Evolutionary conservation across 345 rosid species (phyloP), one percentile per base, ranked within the genome.

Genomic region (Theobroma cacao): DNA sequence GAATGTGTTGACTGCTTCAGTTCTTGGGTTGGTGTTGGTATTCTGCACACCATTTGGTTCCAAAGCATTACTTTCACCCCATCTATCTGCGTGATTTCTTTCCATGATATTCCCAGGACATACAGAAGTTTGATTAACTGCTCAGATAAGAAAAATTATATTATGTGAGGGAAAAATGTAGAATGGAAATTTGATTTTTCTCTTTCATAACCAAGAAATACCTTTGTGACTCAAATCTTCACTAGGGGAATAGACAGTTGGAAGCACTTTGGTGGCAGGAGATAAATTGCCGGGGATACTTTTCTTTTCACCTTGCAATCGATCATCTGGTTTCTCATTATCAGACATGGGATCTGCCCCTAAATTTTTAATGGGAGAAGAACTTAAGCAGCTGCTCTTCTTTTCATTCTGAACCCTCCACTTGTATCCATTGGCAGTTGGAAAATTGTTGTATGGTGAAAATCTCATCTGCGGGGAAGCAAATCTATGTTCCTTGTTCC

Each of bases 391-490:
- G 13, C 67, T 43, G 20, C 52, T 74, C 55, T 67, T 80, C 59
- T 84, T 85, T 45, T 77, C 90, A 72, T 72, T 78, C 58, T 69
- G 84, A 58, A 73, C 75, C 82, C 68, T 82, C 28, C 75, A 76
- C 53, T 87, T 84, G 84, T 78, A 82, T 72, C 82, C 85, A 61
- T 76, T 74, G 45, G 66, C 73, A 74, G 69, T 81, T 77, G 88
- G 77, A 76, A 79, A 76, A 83, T 60, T 82, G 68, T 61, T 73
- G 18, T 71, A 79, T 55, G 84, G 82, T 58, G 80, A 68, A 65
- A 80, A 75, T 73, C 86, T 88, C 87, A 55, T 84, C n/a, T 81
- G 85, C 40, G 86, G 75, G 34, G 81, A 74, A 3, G 71, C 62
- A 56, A 43, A 74, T 3, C 65, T 81, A 59, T 17, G 73, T 65